Base-by-base conservation (phyloP, 2,329 filamentous ascomycete genomes). In the Chaetomiaceae sp. region DNA sequence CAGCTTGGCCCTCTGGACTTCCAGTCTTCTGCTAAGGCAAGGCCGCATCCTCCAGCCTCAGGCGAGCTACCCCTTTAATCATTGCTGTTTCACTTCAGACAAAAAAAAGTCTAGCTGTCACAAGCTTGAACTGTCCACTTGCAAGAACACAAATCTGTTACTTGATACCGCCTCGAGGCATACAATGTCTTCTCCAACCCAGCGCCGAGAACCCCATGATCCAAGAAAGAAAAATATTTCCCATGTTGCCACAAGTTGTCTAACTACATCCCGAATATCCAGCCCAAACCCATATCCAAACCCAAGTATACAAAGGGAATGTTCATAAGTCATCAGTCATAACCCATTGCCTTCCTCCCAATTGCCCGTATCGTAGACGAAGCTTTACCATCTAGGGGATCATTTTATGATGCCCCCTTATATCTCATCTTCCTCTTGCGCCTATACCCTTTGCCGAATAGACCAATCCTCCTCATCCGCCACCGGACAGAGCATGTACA, bases 311-410 rank as follows among this genome's bases (percentile, higher is more conserved):
- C 20, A 13, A 21, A 30, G 18, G 38, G 37, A 42, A 13, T 37
- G 18, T 33, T 57, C 57, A 51, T 53, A 25, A 58, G 37, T 48
- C 52, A 32, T 55, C 43, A 54, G 23, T 30, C 42, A 36, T 29
- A 48, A 53, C 29, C 29, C 18, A 6, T 45, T 33, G 34, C 46
- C 42, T 48, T 51, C 46, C 54, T 53, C 54, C 54, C 54, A 53
- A 40, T 41, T 56, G 43, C 37, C 46, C 42, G 33, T 30, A 14
- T 23, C 27, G 5, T 42, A 18, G 40, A 47, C 47, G 46, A 37
- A 41, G 36, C 49, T 33, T n/a, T 44, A 33, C 50, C 50, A 32
- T 47, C 30, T 14, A 32, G 34, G 13, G n/a, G 25, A 42, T 50
- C 50, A 40, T 16, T 49, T 52, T 50, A 51, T 51, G 51, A 36